A percentile compares a stretch with the other conserved stretches of the same genome.
Conservation (phyloP, 257 asterid species). For the Dorcoceras hygrometricum region DNA sequence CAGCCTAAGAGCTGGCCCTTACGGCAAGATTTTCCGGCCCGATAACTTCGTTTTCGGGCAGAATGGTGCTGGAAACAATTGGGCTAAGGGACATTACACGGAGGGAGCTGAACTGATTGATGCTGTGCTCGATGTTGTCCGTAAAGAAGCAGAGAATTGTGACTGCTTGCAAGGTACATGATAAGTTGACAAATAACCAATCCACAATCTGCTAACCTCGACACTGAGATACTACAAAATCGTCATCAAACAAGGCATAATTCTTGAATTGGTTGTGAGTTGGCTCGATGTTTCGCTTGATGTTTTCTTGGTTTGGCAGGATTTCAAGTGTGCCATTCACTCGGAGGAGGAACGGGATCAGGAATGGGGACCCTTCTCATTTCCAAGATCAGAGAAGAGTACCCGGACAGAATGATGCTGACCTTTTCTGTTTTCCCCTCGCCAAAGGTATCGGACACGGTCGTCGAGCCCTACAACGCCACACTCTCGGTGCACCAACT, state of each 20-base stretch:
- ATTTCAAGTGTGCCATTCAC: conserved; percentile 69
- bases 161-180: conserved; percentile 69
- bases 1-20: conserved; percentile 63
- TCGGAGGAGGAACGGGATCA: conserved; percentile 76
- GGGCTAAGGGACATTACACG: conserved; percentile 79
- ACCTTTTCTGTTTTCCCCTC: conserved; percentile 75
- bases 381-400: conserved; percentile 75
- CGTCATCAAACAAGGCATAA: too few relatives aligned
- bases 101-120: conserved; percentile 75
- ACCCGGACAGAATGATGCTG: conserved; percentile 74
- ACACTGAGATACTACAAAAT: too few relatives aligned
- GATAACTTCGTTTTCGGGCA: conserved; percentile 72
- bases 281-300: not conserved
- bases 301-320: conserved; percentile 30
- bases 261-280: too few relatives aligned
- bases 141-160: conserved; percentile 72
- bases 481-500: conserved; percentile 75
- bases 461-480: conserved; percentile 77
- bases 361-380: conserved; percentile 72
- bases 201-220: too few relatives aligned
- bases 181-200: too few relatives aligned
- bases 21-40: conserved; percentile 60
- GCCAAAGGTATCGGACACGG: conserved; percentile 76
- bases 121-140: conserved; percentile 69
- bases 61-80: conserved; percentile 68